phyloP scores from a whole-genome alignment of 148 eudicot genomes.

The Cornus controversa region DNA sequence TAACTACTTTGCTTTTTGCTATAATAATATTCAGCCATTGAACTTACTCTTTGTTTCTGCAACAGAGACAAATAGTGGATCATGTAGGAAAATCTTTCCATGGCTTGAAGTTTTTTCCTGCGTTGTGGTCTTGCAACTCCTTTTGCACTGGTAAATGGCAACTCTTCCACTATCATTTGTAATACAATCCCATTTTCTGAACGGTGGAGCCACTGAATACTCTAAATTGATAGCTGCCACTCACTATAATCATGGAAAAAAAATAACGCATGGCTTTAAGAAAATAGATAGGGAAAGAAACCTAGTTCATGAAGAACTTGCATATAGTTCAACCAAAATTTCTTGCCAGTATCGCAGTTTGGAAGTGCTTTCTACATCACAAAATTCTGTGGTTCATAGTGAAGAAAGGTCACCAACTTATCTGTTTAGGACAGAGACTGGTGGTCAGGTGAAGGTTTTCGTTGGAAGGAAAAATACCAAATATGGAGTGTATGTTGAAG shows the following conservation, averaged over 20 bases:
- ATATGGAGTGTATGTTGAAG: constrained; percentile 58
- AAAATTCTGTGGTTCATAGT: constrained; percentile 31
- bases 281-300: constrained; percentile 26
- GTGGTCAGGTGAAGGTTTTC: constrained; percentile 66
- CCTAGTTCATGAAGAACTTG: constrained; percentile 16
- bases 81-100: background rate
- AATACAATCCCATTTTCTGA: constrained; percentile 27
- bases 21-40: background rate
- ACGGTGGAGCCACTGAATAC: constrained; percentile 23
- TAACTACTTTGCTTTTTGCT: background rate
- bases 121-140: constrained; percentile 1
- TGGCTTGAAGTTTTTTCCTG: constrained; percentile 13
- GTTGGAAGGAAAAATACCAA: constrained; percentile 49
- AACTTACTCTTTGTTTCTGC: constrained; percentile 1
- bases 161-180: constrained; percentile 35
- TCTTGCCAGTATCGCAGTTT: constrained; percentile 23
- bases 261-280: constrained; percentile 23
- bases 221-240: constrained; percentile 24
- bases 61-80: constrained; percentile 11
- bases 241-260: constrained; percentile 18
- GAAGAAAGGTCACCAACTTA: constrained; percentile 43
- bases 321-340: constrained; percentile 12
- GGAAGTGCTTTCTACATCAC: constrained; percentile 39
- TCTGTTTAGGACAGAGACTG: constrained; percentile 59
- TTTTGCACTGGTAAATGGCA: constrained; percentile 37